Evolutionary conservation across 345 rosid genomes (phyloP).

Genomic region (Litchi chinensis): DNA sequence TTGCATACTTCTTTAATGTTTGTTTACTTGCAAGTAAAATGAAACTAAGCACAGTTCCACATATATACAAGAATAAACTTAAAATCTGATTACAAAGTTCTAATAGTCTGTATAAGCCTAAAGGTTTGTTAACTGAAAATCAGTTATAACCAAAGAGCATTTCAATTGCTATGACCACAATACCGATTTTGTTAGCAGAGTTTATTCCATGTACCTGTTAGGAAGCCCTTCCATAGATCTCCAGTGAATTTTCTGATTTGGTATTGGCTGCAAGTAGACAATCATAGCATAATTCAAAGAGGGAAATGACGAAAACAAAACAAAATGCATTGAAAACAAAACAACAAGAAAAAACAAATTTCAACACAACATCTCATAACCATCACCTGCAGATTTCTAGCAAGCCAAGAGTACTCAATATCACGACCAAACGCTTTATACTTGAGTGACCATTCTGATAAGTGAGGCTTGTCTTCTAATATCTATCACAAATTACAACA

Average conservation of each 20-base stretch:
- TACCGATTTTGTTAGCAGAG: background rate
- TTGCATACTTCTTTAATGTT: background rate
- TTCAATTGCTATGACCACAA: background rate
- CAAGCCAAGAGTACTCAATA: constrained; percentile 90
- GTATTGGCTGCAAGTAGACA: constrained; percentile 61
- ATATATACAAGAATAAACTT: background rate
- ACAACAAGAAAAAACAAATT: background rate
- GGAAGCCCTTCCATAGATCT: constrained; percentile 86
- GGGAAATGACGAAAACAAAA: background rate
- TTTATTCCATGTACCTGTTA: constrained; percentile 50
- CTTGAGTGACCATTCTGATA: constrained; percentile 78
- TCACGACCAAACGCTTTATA: constrained; percentile 83
- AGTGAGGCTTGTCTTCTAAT: constrained; percentile 71
- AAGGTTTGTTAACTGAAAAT: no score
- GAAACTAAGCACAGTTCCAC: background rate
- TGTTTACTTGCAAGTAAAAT: background rate
- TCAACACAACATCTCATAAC: background rate
- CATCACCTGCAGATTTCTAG: constrained; percentile 84
- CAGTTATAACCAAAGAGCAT: background rate
- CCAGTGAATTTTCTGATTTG: constrained; percentile 94
- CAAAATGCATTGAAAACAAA: constrained; percentile 4
- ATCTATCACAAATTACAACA: constrained; percentile 41
- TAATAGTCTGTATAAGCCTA: background rate
- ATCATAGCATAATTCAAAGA: constrained; percentile 7
- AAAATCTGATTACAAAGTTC: background rate